phyloP scores from a whole-genome alignment of 371 early-diverging fungal genomes.

The Mucor lusitanicus region DNA sequence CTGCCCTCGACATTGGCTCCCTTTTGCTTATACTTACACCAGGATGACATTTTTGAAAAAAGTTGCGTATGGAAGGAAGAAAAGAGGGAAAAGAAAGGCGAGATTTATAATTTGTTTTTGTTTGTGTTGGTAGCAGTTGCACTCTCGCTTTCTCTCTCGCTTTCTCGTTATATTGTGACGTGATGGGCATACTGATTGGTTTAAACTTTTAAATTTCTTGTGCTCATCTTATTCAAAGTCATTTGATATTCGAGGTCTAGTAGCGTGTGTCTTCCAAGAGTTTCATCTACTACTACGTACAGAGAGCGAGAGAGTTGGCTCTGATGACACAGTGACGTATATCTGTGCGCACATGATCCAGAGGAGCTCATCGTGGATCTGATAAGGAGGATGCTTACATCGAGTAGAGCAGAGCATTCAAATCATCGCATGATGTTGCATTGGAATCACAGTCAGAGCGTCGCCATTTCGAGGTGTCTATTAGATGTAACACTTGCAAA shows the following conservation, averaged over 20 bases:
- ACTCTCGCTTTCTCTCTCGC: no score
- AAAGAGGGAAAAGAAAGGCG: background rate
- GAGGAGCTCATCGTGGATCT: no score
- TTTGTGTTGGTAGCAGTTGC: background rate
- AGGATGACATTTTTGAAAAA: constrained; percentile 28
- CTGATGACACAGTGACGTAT: background rate
- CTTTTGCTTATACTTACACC: constrained; percentile 19
- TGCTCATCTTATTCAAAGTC: background rate
- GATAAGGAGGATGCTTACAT: no score
- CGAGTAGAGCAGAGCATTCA: no score
- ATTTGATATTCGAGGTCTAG: background rate
- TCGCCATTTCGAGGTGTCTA: background rate
- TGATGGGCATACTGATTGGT: background rate
- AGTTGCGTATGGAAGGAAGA: background rate
- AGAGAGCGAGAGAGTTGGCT: background rate
- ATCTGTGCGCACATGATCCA: background rate
- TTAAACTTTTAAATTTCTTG: background rate
- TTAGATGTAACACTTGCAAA: background rate
- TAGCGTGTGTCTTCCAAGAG: background rate
- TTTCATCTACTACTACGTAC: background rate
- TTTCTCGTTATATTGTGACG: background rate
- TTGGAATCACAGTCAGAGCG: background rate
- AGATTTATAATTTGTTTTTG: background rate
- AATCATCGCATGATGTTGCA: no score
- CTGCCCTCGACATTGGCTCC: background rate